Evolutionary conservation across 257 asterid genomes (phyloP), one percentile per base, ranked within the genome.

Genomic region (Petunia axillaris): DNA sequence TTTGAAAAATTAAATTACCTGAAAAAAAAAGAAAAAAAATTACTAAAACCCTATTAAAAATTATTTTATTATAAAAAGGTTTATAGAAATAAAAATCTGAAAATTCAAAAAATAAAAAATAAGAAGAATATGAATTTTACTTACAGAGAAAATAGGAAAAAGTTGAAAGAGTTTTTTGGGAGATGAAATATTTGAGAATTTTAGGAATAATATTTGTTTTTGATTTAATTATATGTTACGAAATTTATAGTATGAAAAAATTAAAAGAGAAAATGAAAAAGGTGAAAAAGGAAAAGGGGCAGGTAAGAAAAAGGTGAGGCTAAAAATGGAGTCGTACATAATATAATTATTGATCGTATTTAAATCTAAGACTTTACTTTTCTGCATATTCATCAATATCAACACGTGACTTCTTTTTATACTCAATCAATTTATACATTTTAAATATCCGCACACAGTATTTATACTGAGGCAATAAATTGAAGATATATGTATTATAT

Each of bases 271-370:
- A 67, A 70, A 68, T 16, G 4, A 25, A 48, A 71, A 48, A 71
- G 77, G 60, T 71, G 5, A 59, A 71, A 71, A 71, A 0, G 25
- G 25, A 1, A 46, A 71, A 71, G 10, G 13, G 77, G 59, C 25
- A 48, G 77, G 59, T 48, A 48, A 50, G 58, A 71, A 48, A 71
- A 71, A 25, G 25, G 6, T 71, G 48, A 71, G 77, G 77, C 77
- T 5, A 71, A 71, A 71, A 48, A 46, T 50, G 16, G 0, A 46
- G 25, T 70, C 6, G 77, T 71, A 25, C 77, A 25, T 25, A 71
- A 46, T 46, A 71, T 48, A 71, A 46, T 71, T 10, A 71, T 48
- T 16, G 41, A 48, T 35, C 16, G 25, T 59, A 71, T 71, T 71
- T 71, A 71, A 71, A 46, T 71, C 60, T 16, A 71, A 25, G 5